A percentile compares a stretch with the other conserved stretches of the same genome.
These are phyloP conservation scores for Chenopodium suecicum DNA, from an alignment of 148 eudicot genomes.

Conservation along the genomic window DNA sequence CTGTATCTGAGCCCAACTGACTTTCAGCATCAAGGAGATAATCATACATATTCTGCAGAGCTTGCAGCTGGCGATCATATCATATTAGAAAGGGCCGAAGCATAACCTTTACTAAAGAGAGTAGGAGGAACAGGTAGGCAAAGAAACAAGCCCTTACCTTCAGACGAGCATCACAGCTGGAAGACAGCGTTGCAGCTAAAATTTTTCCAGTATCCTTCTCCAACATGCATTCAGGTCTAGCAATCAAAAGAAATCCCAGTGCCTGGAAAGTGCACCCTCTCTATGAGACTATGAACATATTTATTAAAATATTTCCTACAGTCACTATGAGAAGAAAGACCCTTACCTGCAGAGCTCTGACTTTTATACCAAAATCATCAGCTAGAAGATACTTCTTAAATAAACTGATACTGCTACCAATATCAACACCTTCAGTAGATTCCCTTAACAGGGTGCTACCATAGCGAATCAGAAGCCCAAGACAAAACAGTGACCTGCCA, in stretches of 20 bases:
- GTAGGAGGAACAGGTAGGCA: conserved; percentile 3
- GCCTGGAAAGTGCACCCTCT: conserved; percentile 51
- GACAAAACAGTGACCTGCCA: conserved; percentile 89
- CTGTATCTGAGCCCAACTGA: conserved; percentile 62
- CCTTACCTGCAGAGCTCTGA: conserved; percentile 85
- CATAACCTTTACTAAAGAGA: neutral
- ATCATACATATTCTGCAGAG: conserved; percentile 83
- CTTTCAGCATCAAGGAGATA: conserved; percentile 93
- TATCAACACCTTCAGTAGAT: conserved; percentile 46
- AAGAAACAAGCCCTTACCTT: conserved; percentile 53
- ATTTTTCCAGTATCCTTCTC: conserved; percentile 73
- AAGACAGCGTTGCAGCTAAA: conserved; percentile 70
- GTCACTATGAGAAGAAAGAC: neutral
- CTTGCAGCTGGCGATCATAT: conserved; percentile 66
- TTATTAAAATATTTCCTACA: neutral
- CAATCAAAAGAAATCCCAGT: conserved; percentile 84
- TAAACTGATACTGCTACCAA: conserved; percentile 56
- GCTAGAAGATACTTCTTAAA: conserved; percentile 85
- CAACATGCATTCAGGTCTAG: conserved; percentile 90
- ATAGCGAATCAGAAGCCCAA: conserved; percentile 92
- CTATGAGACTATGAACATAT: conserved; percentile 17
- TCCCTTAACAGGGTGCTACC: conserved; percentile 57
- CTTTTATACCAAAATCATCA: conserved; percentile 80
- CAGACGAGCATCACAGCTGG: conserved; percentile 65
- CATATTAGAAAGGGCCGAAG: conserved; percentile 22